Conservation (phyloP, 768 basidiomycete genomes). For the Termitomyces sp. region DNA sequence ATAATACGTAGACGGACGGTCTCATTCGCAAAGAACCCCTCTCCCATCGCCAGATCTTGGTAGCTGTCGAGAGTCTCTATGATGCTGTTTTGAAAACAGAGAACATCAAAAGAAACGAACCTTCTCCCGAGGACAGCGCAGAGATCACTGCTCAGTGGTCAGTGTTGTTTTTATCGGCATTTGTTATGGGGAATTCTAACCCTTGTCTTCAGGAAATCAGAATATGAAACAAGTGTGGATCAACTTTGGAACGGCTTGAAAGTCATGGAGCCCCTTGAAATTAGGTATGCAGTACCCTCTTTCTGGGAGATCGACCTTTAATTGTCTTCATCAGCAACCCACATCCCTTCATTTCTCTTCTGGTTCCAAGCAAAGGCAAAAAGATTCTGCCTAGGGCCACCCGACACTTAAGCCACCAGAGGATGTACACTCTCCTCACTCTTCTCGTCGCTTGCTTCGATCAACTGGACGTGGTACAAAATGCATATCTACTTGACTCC, state of each 20-base stretch:
- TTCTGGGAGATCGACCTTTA: neutral
- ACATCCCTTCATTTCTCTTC: slow-evolving; percentile 93
- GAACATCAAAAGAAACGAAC: slow-evolving; percentile 78
- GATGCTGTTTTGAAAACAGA: slow-evolving; percentile 83
- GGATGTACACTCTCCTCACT: slow-evolving; percentile 84
- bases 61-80: slow-evolving; percentile 80
- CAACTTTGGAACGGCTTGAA: slow-evolving; percentile 76
- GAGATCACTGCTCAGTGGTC: slow-evolving; percentile 43
- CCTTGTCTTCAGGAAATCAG: slow-evolving; percentile 45
- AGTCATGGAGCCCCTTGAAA: slow-evolving; percentile 90
- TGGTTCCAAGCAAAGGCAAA: slow-evolving; percentile 89
- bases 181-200: neutral
- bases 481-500: slow-evolving; percentile 70
- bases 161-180: slow-evolving; percentile 15
- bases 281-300: slow-evolving; percentile 56
- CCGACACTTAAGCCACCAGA: slow-evolving; percentile 72
- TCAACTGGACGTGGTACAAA: slow-evolving; percentile 86
- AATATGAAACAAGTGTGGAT: slow-evolving; percentile 57
- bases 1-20: slow-evolving; percentile 46
- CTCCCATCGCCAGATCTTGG: slow-evolving; percentile 71
- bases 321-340: slow-evolving; percentile 58
- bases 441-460: slow-evolving; percentile 92
- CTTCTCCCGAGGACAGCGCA: slow-evolving; percentile 55
- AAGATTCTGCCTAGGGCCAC: slow-evolving; percentile 85
- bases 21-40: slow-evolving; percentile 70